Percentiles rank a stretch among this genome's conserved stretches.
phyloP scores from a whole-genome alignment of 2,329 filamentous ascomycete genomes.

The Rhytidhysteron rufulum region DNA sequence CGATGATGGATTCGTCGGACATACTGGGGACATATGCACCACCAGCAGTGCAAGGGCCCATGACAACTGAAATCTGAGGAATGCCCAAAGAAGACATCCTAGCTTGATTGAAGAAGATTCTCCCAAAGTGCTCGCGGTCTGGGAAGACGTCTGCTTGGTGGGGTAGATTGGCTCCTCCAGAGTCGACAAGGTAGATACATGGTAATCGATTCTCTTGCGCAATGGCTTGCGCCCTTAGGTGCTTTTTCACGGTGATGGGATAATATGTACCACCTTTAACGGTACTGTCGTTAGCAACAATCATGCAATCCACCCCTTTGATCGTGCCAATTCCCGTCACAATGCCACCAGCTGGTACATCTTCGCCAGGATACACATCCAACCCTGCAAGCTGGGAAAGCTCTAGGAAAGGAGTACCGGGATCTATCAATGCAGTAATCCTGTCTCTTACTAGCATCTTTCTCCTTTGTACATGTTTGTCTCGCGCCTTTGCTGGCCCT shows the following conservation, averaged over 20 bases:
- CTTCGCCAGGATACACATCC: slow-evolving; percentile 78
- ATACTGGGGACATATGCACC: slow-evolving; percentile 96
- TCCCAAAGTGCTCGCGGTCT: slow-evolving; percentile 89
- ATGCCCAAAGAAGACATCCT: slow-evolving; percentile 86
- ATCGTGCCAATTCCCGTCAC: slow-evolving; percentile 90
- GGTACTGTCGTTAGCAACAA: slow-evolving; percentile 93
- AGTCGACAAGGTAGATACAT: slow-evolving; percentile 95
- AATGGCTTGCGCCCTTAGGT: slow-evolving; percentile 85
- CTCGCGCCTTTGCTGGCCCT: slow-evolving; percentile 74
- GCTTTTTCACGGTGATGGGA: slow-evolving; percentile 96
- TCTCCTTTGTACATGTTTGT: slow-evolving; percentile 81
- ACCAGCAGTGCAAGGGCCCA: slow-evolving; percentile 95
- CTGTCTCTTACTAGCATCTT: slow-evolving; percentile 95
- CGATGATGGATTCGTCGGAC: slow-evolving; percentile 97
- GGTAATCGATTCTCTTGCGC: slow-evolving; percentile 78
- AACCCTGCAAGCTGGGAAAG: slow-evolving; percentile 89
- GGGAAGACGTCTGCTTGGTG: slow-evolving; percentile 96
- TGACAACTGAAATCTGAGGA: slow-evolving; percentile 90
- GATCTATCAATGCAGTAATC: slow-evolving; percentile 81
- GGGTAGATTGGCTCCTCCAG: slow-evolving; percentile 89
- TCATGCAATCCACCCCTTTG: slow-evolving; percentile 85
- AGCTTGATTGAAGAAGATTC: slow-evolving; percentile 98
- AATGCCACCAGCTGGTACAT: slow-evolving; percentile 85
- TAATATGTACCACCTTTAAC: slow-evolving; percentile 98
- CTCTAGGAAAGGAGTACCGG: slow-evolving; percentile 86